These are phyloP conservation scores for Acanthamoeba culbertsoni DNA, from an alignment of 208 protist species.

Conservation along the genomic window DNA sequence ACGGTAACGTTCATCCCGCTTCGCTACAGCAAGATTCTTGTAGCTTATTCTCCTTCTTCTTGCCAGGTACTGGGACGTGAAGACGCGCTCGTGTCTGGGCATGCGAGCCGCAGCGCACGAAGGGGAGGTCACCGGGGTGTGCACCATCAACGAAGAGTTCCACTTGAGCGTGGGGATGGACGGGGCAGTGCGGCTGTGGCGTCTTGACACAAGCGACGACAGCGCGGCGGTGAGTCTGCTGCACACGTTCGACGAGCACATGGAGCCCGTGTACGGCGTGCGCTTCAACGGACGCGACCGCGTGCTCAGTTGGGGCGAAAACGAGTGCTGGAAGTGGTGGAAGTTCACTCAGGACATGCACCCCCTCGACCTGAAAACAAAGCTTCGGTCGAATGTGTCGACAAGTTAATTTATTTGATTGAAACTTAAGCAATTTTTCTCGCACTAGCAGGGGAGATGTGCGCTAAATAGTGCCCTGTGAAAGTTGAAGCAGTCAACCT, in stretches of 20 bases:
- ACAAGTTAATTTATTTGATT: neutral
- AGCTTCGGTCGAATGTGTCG: neutral
- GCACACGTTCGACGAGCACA: neutral
- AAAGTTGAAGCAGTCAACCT: too few species aligned
- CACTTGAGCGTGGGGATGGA: neutral
- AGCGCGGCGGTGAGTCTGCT: neutral
- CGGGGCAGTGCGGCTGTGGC: constrained; percentile 11
- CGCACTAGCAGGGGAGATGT: neutral
- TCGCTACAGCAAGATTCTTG: neutral
- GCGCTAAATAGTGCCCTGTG: too few species aligned
- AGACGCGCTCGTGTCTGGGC: neutral
- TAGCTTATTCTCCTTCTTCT: neutral
- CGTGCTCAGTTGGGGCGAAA: neutral
- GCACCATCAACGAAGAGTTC: neutral
- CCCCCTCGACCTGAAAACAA: neutral
- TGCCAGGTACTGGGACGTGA: neutral
- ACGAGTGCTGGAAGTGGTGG: neutral
- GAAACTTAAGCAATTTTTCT: neutral
- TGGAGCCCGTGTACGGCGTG: neutral
- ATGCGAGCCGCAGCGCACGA: neutral
- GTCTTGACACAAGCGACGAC: neutral
- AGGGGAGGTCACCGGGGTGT: neutral
- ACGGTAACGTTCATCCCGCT: neutral
- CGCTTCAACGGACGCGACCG: constrained; percentile 24
- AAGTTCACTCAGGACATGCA: constrained; percentile 51